These are phyloP conservation scores for Zygoascus ofunaensis DNA, from an alignment of 805 yeast genomes.

Conservation along the genomic window DNA sequence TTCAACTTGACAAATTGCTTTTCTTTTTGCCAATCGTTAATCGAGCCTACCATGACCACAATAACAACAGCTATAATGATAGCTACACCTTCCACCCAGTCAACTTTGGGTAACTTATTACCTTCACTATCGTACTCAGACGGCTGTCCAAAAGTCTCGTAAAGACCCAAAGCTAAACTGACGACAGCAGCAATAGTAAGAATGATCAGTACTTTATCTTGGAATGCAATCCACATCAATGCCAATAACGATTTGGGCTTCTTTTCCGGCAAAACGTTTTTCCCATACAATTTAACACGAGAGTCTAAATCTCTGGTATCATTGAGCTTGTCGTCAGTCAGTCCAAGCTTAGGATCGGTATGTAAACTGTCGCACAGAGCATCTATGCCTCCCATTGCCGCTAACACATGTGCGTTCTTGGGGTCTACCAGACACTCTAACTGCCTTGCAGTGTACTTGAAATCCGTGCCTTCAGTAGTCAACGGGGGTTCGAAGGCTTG, in stretches of 20 bases:
- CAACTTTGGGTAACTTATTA: constrained; percentile 67
- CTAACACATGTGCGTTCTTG: constrained; percentile 29
- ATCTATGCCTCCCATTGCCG: constrained; percentile 31
- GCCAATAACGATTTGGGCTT: constrained; percentile 57
- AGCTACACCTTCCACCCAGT: constrained; percentile 99
- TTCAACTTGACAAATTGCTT: constrained; percentile 82
- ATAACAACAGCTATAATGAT: constrained; percentile 84
- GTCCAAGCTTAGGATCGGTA: constrained; percentile 26
- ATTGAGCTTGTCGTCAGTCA: constrained; percentile 19
- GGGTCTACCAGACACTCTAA: constrained; percentile 29
- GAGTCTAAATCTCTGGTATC: constrained; percentile 11
- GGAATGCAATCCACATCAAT: constrained; percentile 73
- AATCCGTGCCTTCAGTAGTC: background rate
- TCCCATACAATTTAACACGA: constrained; percentile 51
- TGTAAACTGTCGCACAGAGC: constrained; percentile 25
- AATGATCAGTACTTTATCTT: constrained; percentile 82
- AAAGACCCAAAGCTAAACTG: constrained; percentile 82
- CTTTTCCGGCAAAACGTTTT: constrained; percentile 62
- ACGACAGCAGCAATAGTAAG: constrained; percentile 79
- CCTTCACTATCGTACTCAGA: constrained; percentile 73
- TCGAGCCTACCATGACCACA: constrained; percentile 88
- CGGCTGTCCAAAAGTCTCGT: constrained; percentile 83
- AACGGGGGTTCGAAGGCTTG: background rate
- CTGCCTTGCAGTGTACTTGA: constrained; percentile 14
- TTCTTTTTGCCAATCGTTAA: constrained; percentile 95